Conservation (phyloP, 768 basidiomycete species). For the Rhizopogon sp. region DNA sequence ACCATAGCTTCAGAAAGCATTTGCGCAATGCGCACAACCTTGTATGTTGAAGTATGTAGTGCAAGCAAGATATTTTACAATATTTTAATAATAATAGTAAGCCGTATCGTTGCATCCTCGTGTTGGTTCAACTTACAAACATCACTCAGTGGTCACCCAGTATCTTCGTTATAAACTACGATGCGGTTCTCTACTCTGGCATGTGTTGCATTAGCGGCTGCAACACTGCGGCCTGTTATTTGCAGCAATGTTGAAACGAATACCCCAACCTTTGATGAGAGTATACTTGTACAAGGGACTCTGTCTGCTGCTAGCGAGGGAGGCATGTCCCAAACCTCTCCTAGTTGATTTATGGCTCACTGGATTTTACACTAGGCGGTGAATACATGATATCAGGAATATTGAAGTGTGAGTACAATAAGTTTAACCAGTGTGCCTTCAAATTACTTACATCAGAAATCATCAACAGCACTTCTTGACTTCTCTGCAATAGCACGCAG, state of each 20-base stretch:
- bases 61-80: too few species aligned
- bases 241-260: too few species aligned
- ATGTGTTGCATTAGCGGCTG: neutral
- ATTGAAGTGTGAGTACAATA: neutral
- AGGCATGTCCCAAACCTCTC: neutral
- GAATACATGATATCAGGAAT: neutral
- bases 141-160: too few species aligned
- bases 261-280: too few species aligned
- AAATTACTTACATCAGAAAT: neutral
- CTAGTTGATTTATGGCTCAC: neutral
- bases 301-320: neutral
- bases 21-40: too few species aligned
- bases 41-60: too few species aligned
- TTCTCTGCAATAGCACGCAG: neutral
- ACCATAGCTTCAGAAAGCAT: too few species aligned
- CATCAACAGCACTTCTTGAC: neutral
- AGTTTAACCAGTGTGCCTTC: neutral
- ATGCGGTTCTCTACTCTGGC: neutral
- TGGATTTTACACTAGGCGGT: neutral
- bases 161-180: neutral
- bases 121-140: neutral
- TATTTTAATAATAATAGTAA: too few species aligned
- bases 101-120: too few species aligned
- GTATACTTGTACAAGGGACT: too few species aligned
- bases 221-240: neutral